These are phyloP conservation scores for Inga laurina DNA, from an alignment of 306 rosid species.

Conservation along the genomic window DNA sequence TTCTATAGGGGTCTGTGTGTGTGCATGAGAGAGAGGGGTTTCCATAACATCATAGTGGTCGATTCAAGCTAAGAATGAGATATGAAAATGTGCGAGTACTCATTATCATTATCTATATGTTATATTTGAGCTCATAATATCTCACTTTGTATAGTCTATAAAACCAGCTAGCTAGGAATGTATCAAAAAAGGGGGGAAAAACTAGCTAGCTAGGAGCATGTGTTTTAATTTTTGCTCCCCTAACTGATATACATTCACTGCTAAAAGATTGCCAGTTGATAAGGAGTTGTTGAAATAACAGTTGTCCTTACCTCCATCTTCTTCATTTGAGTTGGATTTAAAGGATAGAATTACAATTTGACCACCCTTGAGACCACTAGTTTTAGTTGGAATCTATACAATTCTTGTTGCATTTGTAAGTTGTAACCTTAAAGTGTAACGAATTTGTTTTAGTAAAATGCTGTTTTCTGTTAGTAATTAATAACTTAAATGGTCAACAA, in stretches of 20 bases:
- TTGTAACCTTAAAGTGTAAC: too few relatives aligned
- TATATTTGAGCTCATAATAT: too few relatives aligned
- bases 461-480: too few relatives aligned
- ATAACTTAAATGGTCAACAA: too few relatives aligned
- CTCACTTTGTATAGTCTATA: too few relatives aligned
- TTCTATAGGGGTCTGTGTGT: neutral
- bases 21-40: neutral
- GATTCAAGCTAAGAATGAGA: neutral
- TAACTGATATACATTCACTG: neutral
- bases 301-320: neutral
- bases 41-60: neutral
- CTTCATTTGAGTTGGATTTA: neutral
- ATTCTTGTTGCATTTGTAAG: too few relatives aligned
- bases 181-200: too few relatives aligned
- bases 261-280: neutral
- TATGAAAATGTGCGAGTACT: neutral
- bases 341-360: neutral
- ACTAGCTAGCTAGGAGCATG: neutral
- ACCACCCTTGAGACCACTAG: neutral
- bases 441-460: too few relatives aligned
- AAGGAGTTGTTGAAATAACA: neutral
- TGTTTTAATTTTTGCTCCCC: neutral
- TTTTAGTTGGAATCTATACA: neutral
- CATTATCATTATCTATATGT: too few relatives aligned
- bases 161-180: too few relatives aligned